phyloP scores from a whole-genome alignment of 2,329 filamentous ascomycete species.

The Aspergillus sp. region DNA sequence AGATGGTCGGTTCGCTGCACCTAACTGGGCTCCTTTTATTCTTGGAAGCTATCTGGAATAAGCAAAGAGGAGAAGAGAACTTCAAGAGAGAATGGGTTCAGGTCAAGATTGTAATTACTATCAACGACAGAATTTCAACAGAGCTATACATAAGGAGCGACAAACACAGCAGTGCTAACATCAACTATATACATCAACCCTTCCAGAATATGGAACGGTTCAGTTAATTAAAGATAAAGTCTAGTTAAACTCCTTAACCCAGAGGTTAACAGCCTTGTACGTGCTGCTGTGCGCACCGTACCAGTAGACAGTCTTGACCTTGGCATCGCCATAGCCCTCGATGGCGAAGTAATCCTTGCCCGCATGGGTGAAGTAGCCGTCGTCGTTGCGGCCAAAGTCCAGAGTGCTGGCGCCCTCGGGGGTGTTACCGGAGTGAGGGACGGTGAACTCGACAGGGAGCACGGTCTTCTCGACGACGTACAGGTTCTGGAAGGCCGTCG shows the following conservation, averaged over 20 bases:
- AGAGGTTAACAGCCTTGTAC: slow-evolving; percentile 21
- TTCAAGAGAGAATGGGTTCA: too few species aligned
- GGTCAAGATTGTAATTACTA: too few species aligned
- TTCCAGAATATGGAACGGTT: too few species aligned
- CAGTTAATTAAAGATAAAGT: background rate
- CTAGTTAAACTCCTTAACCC: slow-evolving; percentile 25
- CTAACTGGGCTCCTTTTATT: too few species aligned
- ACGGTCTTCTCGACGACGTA: slow-evolving; percentile 26
- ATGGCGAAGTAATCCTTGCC: slow-evolving; percentile 27
- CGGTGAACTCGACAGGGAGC: slow-evolving; percentile 22
- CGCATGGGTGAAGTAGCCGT: slow-evolving; percentile 28
- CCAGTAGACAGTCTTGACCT: slow-evolving; percentile 27
- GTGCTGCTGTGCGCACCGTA: slow-evolving; percentile 25
- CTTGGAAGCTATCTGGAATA: too few species aligned
- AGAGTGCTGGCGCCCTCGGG: slow-evolving; percentile 24
- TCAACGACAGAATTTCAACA: too few species aligned
- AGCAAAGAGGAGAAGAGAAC: too few species aligned
- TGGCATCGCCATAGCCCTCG: slow-evolving; percentile 23
- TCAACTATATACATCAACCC: too few species aligned
- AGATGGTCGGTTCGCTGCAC: too few species aligned
- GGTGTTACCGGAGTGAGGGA: slow-evolving; percentile 28
- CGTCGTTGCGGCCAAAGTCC: slow-evolving; percentile 25
- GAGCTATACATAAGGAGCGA: too few species aligned
- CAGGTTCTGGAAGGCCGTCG: slow-evolving; percentile 30
- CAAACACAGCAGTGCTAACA: too few species aligned